Base-by-base conservation (phyloP, 2,329 filamentous ascomycete genomes). In the Aspergillus oerlinghausenensis region DNA sequence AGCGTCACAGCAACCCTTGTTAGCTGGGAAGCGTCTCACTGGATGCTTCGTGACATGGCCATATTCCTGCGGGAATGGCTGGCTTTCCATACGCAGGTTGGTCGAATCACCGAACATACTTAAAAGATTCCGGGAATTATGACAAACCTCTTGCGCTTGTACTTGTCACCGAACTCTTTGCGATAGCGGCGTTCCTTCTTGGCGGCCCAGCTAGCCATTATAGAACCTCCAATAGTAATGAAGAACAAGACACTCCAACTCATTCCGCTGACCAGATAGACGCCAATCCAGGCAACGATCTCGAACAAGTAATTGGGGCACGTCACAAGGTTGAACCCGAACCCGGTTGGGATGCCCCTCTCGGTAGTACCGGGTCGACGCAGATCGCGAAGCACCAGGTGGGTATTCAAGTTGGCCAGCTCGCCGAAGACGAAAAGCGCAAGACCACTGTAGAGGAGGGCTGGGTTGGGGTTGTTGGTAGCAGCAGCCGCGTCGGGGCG, bases 241-340 rank as follows among this genome's bases (percentile, higher is more conserved):
- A 97, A 97, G 21, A 96, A 65, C 17, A 86, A 79, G 0, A 94
- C 89, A 51, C 86, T 84, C 79, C 88, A 88, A 76, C 88, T 92
- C 58, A 78, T 60, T 67, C 90, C 87, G 66, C 86, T 92, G 54
- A 93, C 83, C 47, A 96, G 71, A 64, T 89, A 87, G 55, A 97
- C 81, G 26, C 92, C 92, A 29, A 89, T 66, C 94, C 94, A 99
- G 0, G 92, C 85, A 40, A 96, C 73, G 6, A 89, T 82, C 72
- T 99, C 94, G 66, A 95, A 97, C 79, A 96, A 85, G 80, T 99
- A 99, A 79, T 99, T 99, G 45, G 94, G 94, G 78, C 92, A 96
- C 11, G 94, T 99, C 52, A 99, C 93, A 38, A 90, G 77, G 62
- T 79, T 81, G 75, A 97, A 97, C 29, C 92, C 90, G 57, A 93